phyloP scores from a whole-genome alignment of 768 basidiomycete genomes.

The Phaeotremella fagi region DNA sequence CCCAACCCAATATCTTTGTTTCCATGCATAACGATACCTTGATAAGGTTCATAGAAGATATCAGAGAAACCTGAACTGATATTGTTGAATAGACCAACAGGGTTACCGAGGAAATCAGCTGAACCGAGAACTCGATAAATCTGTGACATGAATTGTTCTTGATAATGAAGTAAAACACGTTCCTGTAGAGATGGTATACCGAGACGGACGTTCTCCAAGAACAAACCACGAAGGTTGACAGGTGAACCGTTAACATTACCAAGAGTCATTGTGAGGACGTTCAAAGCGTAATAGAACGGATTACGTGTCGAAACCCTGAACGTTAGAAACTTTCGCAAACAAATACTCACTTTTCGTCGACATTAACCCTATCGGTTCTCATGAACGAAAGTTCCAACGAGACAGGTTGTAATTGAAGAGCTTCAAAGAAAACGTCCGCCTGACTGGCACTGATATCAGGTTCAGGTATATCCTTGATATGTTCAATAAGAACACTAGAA shows the following conservation, averaged over 20 bases:
- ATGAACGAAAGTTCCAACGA: constrained; percentile 90
- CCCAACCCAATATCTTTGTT: constrained; percentile 90
- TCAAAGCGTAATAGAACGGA: constrained; percentile 85
- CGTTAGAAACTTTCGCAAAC: not conserved
- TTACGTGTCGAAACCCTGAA: constrained; percentile 57
- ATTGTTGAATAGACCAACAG: constrained; percentile 95
- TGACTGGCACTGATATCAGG: constrained; percentile 51
- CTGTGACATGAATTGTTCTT: constrained; percentile 87
- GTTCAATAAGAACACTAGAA: constrained; percentile 64
- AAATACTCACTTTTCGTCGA: constrained; percentile 75
- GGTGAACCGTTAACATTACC: constrained; percentile 96
- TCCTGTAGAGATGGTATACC: constrained; percentile 75
- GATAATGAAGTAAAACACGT: constrained; percentile 84
- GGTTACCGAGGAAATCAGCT: constrained; percentile 73
- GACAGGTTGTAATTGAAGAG: constrained; percentile 90
- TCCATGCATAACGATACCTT: constrained; percentile 92
- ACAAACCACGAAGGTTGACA: constrained; percentile 86
- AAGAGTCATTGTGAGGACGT: constrained; percentile 91
- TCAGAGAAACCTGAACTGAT: constrained; percentile 96
- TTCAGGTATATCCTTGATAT: constrained; percentile 59
- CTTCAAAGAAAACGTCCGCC: constrained; percentile 88
- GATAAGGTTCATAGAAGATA: constrained; percentile 98
- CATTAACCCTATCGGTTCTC: constrained; percentile 88
- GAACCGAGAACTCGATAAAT: constrained; percentile 96
- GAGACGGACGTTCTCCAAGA: constrained; percentile 88